Base-by-base conservation (phyloP, 495 filamentous ascomycete genomes). In the Penicillium turbatum region DNA sequence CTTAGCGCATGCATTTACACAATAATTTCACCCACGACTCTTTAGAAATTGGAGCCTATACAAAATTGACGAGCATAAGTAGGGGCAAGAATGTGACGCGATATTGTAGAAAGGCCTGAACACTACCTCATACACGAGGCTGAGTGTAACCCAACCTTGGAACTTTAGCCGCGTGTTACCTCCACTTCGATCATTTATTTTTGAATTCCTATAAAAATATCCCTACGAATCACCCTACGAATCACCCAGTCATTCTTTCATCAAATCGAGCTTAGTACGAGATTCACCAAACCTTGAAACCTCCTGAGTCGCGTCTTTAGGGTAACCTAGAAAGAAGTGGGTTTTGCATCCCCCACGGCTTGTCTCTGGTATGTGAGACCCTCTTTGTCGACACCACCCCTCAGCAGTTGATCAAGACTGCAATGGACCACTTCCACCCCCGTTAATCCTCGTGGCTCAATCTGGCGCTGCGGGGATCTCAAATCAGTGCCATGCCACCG, bases 401-500 rank as follows among this genome's bases (percentile, higher is more conserved):
- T 45, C 63, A 46, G 50, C 57, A 57, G 41, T 36, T 37, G 13
- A 50, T 32, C 30, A 41, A 12, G 48, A 54, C 48, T 52, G 56
- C 53, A 41, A 67, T 67, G 64, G 61, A 57, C 44, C 44, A 48
- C 31, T 41, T 48, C 41, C 45, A 41, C 19, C 54, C 58, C 16
- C 61, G 13, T 32, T 41, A 26, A 51, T 37, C 44, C 45, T 30
- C 17, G 13, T 45, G 41, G 30, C 45, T 49, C 26, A 34, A 37
- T 34, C 21, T 31, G 50, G 44, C 45, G 41, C 45, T 32, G 45
- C 40, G 48, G 24, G 59, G 61, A 47, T 26, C 21, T 54, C 47
- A 42, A 37, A 52, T 40, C 54, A 54, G 36, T 38, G 43, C 31
- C 48, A 77, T 77, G 73, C 65, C 71, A 2, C 67, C 73, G 3